Percentiles rank a stretch among this genome's conserved stretches.
Conservation (phyloP, 2,329 filamentous ascomycete genomes). For the Hypoxylon sp. region DNA sequence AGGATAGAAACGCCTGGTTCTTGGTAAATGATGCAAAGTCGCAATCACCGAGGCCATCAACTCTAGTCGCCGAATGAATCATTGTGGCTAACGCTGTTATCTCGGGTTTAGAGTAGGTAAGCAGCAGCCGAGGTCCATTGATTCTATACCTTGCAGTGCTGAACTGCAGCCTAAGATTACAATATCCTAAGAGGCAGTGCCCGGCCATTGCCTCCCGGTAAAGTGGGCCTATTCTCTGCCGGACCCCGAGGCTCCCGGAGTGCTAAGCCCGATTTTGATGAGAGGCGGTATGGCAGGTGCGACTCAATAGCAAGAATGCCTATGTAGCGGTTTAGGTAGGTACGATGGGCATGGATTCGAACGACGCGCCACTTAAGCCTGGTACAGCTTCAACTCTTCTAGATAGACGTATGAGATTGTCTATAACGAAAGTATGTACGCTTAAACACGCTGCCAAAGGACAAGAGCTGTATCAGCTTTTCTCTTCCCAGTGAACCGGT, state of each 20-base stretch:
- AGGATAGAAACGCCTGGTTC: neutral
- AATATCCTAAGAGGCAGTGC: neutral
- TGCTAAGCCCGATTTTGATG: conserved; percentile 7
- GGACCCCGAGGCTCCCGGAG: conserved; percentile 16
- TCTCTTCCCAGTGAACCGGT: no score
- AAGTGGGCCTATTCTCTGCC: conserved; percentile 4
- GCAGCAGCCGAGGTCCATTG: neutral
- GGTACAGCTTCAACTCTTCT: neutral
- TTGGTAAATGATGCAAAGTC: neutral
- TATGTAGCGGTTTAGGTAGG: neutral
- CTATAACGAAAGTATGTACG: neutral
- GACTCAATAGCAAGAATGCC: neutral
- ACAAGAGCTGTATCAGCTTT: neutral
- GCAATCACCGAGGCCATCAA: neutral
- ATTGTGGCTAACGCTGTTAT: no score
- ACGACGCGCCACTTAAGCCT: neutral
- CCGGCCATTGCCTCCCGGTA: conserved; percentile 8
- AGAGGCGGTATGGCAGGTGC: conserved; percentile 1
- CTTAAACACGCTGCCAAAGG: neutral
- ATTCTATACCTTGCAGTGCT: neutral
- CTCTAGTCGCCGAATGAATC: conserved; percentile 6
- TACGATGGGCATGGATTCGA: no score
- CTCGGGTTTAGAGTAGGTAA: neutral
- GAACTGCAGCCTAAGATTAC: conserved; percentile 10
- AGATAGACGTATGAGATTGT: neutral